Base-by-base conservation (phyloP, 345 rosid genomes). In the Syzygium aromaticum region DNA sequence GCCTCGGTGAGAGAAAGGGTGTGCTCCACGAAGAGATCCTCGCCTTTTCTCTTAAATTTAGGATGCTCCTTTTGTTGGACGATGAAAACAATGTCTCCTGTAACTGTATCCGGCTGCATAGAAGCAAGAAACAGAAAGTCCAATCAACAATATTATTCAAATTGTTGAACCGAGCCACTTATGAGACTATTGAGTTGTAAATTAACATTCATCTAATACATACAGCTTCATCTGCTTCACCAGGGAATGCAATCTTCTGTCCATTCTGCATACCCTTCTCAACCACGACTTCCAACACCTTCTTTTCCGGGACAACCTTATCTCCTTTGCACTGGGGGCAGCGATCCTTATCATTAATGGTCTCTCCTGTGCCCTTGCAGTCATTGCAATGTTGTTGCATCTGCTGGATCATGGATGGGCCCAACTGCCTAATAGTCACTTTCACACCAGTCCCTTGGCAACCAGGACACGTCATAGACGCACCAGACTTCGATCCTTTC, bases 381-480 rank as follows among this genome's bases (percentile, higher is more conserved):
- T 95, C 99, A 89, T 93, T 93, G 91, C 99, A 97, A 77, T 95
- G 91, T 49, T 95, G 98, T 85, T 97, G 99, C 98, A 95, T 93
- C 92, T 97, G 98, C 90, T 97, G 99, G 88, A 97, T 94, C 99
- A 97, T 96, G 28, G 95, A 93, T 38, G 98, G 99, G 28, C 99
- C 98, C 10, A 97, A 90, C 2, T 95, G 99, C 92, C 98, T 93
- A 54, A 94, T 94, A 2, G 99, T 89, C n/a, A 95, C 96, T 91
- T 97, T 97, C 98, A 95, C 94, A 78, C 99, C 98, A 27, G 95
- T 85, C 5, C 99, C 99, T 85, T 95, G 92, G 87, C 99, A 97
- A 82, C 98, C 97, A 40, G 92, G 33, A 88, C 99, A 97, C 83
- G 87, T 90, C 94, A 85, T 91, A 8, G 98, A 96, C 84, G 92